Percentiles rank a stretch among this genome's conserved stretches.
phyloP scores from a whole-genome alignment of 2,329 filamentous ascomycete species.

The Penicillium sp. region DNA sequence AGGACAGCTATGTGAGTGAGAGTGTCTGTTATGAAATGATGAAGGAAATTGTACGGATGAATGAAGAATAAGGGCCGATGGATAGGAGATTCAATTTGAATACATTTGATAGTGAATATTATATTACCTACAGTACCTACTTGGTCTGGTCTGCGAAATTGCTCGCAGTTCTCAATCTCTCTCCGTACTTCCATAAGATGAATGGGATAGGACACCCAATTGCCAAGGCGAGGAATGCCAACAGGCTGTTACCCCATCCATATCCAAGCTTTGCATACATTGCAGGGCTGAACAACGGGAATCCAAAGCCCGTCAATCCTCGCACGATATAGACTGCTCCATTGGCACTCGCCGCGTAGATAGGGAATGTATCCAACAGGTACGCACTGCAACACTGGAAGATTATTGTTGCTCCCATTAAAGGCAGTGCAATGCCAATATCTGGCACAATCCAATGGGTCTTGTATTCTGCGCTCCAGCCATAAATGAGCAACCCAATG shows the following conservation, averaged over 20 bases:
- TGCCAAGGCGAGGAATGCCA: conserved; percentile 34
- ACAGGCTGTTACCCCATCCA: conserved; percentile 36
- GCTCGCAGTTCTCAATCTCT: conserved; percentile 42
- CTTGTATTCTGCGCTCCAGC: conserved; percentile 50
- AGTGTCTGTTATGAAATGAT: conserved; percentile 17
- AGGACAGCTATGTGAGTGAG: conserved; percentile 15
- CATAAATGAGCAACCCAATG: conserved; percentile 53
- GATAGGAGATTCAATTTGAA: background rate
- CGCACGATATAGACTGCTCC: conserved; percentile 30
- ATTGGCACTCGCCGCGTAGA: conserved; percentile 34
- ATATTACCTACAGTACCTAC: background rate
- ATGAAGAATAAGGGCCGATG: background rate
- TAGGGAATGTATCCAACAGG: conserved; percentile 33
- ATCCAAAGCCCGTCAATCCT: conserved; percentile 33
- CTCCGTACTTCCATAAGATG: conserved; percentile 48
- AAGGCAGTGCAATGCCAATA: conserved; percentile 50
- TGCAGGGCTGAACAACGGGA: conserved; percentile 35
- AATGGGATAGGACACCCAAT: conserved; percentile 47
- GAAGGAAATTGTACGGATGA: conserved; percentile 8
- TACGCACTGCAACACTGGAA: conserved; percentile 44
- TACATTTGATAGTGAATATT: background rate
- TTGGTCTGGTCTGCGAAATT: conserved; percentile 38
- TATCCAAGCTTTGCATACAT: conserved; percentile 32
- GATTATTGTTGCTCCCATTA: conserved; percentile 43
- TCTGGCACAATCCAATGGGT: conserved; percentile 54